Evolutionary conservation across 768 basidiomycete species (phyloP), one percentile per base, ranked within the genome.

Genomic region (Auricularia heimuer): DNA sequence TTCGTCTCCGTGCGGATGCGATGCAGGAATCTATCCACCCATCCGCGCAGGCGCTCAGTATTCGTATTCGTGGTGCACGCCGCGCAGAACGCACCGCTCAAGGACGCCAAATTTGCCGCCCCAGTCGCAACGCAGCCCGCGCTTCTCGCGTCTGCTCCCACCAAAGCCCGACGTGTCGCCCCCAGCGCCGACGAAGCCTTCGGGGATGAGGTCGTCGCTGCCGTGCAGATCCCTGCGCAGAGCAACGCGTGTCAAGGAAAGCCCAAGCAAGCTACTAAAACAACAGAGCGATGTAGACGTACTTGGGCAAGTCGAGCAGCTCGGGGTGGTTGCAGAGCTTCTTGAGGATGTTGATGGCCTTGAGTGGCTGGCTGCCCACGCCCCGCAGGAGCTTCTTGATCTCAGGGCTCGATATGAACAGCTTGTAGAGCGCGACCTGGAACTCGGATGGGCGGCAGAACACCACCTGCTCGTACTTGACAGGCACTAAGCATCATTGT

Each of bases 381-480:
- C 94, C 94, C 11, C 93, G 88, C 3, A 98, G 82, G 1, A 97
- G 78, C 14, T 91, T 89, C 71, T 92, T 91, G 70, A 96, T 96
- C 71, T 93, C 93, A 6, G 93, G 92, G 1, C 94, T 96, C 3
- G 87, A 88, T 67, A 96, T 95, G 72, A 98, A 98, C 36, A 92
- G 81, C 61, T 87, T 86, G 72, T 98, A 98, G 2, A 98, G 78
- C 6, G 90, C 79, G 14, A 92, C 77, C 70, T 98, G 94, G 69
- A 97, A 86, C 16, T 87, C 80, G 2, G 92, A 93, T 3, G 91
- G 82, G 51, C 84, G 82, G 73, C 94, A 98, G 76, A 97, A 98
- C 0, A 98, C 94, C 67, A 98, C 90, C 66, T 98, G 94, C 74
- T 98, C 97, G 77, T 98, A 98, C 75, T 99, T 99, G 77, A 99